Conservation (phyloP, 73 alveolate species). For the Effrenium voratum region DNA sequence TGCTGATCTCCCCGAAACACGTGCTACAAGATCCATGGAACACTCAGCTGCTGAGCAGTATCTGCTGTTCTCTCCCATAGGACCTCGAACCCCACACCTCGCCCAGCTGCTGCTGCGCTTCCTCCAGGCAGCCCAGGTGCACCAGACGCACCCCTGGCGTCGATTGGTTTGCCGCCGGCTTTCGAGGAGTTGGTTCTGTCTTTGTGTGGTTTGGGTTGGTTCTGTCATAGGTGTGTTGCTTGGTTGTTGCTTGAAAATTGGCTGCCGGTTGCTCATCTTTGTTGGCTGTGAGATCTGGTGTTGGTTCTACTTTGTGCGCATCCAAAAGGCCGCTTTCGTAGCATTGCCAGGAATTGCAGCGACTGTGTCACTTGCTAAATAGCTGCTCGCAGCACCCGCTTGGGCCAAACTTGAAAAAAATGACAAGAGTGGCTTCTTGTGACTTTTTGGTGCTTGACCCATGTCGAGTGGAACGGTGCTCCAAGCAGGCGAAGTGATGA, state of each 20-base stretch:
- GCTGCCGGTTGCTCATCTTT: not conserved
- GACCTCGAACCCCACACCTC: not conserved
- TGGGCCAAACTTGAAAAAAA: not conserved
- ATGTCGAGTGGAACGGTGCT: not conserved
- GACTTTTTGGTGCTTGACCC: not conserved
- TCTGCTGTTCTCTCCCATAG: not conserved
- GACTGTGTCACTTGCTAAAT: too few species aligned
- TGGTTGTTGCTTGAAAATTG: not conserved
- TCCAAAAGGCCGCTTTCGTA: too few species aligned
- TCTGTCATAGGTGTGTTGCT: not conserved
- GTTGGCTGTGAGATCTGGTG: not conserved
- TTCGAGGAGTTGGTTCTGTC: too few species aligned
- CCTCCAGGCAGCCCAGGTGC: constrained; percentile 56
- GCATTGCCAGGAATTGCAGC: too few species aligned
- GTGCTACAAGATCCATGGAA: not conserved
- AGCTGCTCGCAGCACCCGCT: not conserved
- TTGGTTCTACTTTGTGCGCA: not conserved
- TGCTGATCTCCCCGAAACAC: not conserved
- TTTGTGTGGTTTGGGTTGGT: too few species aligned
- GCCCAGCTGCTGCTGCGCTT: constrained; percentile 17
- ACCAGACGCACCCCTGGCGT: constrained; percentile 62
- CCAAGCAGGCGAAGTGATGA: not conserved
- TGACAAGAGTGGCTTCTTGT: not conserved
- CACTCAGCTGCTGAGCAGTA: not conserved
- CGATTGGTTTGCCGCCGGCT: not conserved